Evolutionary conservation across 2,329 filamentous ascomycete species (phyloP), one percentile per base, ranked within the genome.

Genomic region (Neofusicoccum cordaticola): DNA sequence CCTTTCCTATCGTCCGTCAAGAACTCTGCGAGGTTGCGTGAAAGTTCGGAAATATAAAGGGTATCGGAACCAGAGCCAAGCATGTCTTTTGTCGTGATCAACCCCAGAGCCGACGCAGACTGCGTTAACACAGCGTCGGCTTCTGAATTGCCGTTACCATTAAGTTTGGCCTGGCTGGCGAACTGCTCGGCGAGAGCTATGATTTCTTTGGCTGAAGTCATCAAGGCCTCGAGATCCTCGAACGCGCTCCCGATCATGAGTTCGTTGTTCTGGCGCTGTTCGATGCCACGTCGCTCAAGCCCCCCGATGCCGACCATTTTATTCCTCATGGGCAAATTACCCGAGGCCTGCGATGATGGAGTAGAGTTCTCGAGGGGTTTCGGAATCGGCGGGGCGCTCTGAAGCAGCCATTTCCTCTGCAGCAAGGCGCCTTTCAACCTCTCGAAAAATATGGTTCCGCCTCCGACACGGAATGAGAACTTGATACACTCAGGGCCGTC

Each of bases 141-240:
- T 75, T 95, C 92, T 0, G 86, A 84, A 5, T 84, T 86, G 45
- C 73, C 75, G 44, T 77, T 84, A n/a, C 83, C 84, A 22, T 84
- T 86, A 19, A 82, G 79, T 65, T 82, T 81, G 0, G 83, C 81
- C 72, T 93, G 90, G 12, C 87, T 83, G 1, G 92, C 88, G 70
- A 98, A 94, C 15, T 88, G 88, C 77, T 98, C 94, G 0, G 95
- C 95, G 47, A 99, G 87, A 4, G 93, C 92, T 58, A 98, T 90
- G 56, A 99, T 92, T 74, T 99, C 92, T 74, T 98, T 97, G 4
- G 95, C 95, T 3, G 94, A 97, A 2, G 93, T 92, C 94, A 98
- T 99, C 42, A 99, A 83, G 3, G 95, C 93, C 74, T 98, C 94
- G 0, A 99, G 85, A 72, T 99, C 95, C 74, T 97, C 94, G 72